Evolutionary conservation across 345 rosid species (phyloP), one percentile per base, ranked within the genome.

Genomic region (Psidium guajava): DNA sequence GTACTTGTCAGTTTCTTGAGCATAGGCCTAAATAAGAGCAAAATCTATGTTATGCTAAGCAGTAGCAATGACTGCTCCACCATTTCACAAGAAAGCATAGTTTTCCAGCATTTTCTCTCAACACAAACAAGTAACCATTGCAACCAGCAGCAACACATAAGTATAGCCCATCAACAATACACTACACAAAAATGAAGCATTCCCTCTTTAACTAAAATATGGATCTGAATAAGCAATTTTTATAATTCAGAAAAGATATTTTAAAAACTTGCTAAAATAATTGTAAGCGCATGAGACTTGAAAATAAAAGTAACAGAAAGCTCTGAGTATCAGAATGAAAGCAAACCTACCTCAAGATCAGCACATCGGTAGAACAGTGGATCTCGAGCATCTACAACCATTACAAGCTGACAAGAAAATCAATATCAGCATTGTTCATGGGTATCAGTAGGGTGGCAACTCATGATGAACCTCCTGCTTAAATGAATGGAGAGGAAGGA

Each of bases 371-470:
- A 95, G 87, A 97, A 97, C 59, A 97, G 87, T 9, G 98, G 98
- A 86, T 97, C 94, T 86, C 98, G 91, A 59, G 98, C 98, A 92
- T 96, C 99, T 91, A 97, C 98, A 84, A 96, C 98, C 98, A 97
- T 97, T 84, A 96, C 99, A 59, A 97, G 91, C 98, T 97, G 93
- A 86, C 90, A 85, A 61, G 50, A 77, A 86, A 42, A 85, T 36
- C 59, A 47, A 50, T 12, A 51, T 20, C 22, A 82, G 44, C 83
- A 82, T 53, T 13, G 36, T 15, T 13, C 58, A 53, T 28, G 81
- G 54, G 27, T 18, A 85, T 44, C 83, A 25, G 54, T 25, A 5
- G 6, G 81, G 24, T 18, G 13, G 25, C 80, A 36, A 9, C 24
- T 69, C 25, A 69, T 36, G 75, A 64, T 64, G 75, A 32, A 32